Conservation (phyloP, 2,329 filamentous ascomycete genomes). For the Cladosporium cucumerinum region DNA sequence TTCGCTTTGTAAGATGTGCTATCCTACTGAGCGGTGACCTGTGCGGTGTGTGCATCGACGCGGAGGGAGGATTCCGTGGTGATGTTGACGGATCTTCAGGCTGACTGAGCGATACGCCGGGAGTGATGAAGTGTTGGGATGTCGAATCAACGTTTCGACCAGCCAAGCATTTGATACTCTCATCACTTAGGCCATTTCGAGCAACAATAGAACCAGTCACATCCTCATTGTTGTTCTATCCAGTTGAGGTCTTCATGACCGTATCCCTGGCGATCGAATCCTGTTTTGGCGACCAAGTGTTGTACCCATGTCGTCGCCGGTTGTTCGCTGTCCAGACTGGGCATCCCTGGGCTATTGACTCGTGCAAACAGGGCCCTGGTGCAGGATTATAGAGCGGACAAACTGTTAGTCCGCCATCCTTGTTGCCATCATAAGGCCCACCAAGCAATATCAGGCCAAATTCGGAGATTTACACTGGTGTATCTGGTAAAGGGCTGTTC, state of each 20-base stretch:
- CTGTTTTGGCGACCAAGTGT: not conserved
- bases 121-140: not conserved
- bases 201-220: not conserved
- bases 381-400: not conserved
- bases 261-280: not conserved
- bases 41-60: not conserved
- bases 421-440: not conserved
- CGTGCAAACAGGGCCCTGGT: not conserved
- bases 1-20: not conserved
- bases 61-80: not conserved
- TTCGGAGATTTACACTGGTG: not conserved
- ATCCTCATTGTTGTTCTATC: not conserved
- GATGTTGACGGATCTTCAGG: not conserved
- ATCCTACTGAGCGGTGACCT: not conserved
- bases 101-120: not conserved
- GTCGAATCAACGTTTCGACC: not conserved
- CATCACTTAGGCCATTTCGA: not conserved
- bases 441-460: not conserved
- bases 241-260: not conserved
- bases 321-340: not conserved
- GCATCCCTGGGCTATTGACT: constrained; percentile 2
- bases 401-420: not conserved
- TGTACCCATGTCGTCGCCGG: not conserved
- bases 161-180: not conserved
- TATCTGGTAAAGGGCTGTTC: not conserved